Evolutionary conservation across 306 rosid genomes (phyloP).

Genomic region (Begonia loranthoides): DNA sequence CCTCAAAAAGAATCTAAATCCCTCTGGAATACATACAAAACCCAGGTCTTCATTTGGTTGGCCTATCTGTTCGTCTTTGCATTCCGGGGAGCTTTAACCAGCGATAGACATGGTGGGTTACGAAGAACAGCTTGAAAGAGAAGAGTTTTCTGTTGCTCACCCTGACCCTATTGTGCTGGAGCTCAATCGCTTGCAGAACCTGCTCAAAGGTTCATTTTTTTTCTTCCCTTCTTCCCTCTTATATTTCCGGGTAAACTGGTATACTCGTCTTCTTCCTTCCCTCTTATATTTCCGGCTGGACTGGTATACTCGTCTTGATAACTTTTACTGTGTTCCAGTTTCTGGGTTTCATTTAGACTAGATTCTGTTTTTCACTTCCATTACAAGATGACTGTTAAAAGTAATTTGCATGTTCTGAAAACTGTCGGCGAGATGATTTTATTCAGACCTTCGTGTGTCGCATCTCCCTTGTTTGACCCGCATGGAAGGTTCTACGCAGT

Average conservation of each 20-base stretch:
- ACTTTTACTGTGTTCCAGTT: too few relatives aligned
- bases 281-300: neutral
- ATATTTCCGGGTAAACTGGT: neutral
- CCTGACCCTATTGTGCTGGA: constrained; percentile 49
- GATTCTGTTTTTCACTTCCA: too few relatives aligned
- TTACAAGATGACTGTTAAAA: too few relatives aligned
- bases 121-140: constrained; percentile 36
- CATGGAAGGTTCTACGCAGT: too few relatives aligned
- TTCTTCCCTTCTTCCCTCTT: neutral
- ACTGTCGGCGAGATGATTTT: too few relatives aligned
- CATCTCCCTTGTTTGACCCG: too few relatives aligned
- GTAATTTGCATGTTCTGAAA: too few relatives aligned
- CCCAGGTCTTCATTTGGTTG: constrained; percentile 2
- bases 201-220: constrained; percentile 42
- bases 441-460: too few relatives aligned
- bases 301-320: neutral
- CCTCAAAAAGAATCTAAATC: constrained; percentile 2
- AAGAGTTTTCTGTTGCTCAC: constrained; percentile 34
- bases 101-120: constrained; percentile 28
- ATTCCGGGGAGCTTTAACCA: neutral
- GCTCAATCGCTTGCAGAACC: constrained; percentile 61
- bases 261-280: neutral
- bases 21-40: constrained; percentile 17
- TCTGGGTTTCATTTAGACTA: too few relatives aligned
- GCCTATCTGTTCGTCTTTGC: constrained; percentile 11